Evolutionary conservation across 305 asterid species (phyloP), one percentile per base, ranked within the genome.

Genomic region (Fraxinus greggii): DNA sequence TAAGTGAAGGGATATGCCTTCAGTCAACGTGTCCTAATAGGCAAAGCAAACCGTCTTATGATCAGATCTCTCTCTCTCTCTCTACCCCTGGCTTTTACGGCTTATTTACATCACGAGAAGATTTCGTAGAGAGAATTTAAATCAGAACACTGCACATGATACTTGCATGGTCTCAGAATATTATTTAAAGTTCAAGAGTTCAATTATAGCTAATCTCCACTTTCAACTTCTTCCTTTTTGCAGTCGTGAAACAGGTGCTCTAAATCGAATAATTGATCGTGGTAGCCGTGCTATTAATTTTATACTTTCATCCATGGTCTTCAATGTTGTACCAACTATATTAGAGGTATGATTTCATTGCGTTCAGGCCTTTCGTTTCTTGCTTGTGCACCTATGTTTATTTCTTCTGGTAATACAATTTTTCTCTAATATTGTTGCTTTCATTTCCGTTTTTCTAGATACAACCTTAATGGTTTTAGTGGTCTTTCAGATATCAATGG

Each of bases 211-310:
- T 31, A 72, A 13, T 73, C 73, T 77, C 83, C 72, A 26, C 83
- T 74, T 81, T 54, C 77, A 5, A 42, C 82, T 24, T 72, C 26
- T 88, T 23, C 79, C 32, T 83, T 48, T 81, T 33, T 88, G 83
- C 90, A 96, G 99, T 86, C 98, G 99, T 80, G 98, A 96, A 89
- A 96, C 99, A 9, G 99, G 99, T 86, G 98, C 90, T 80, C 94
- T 96, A 69, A 94, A 90, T 90, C 94, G 98, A 79, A 93, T 87
- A 42, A 96, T 96, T 77, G 99, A 96, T 82, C 98, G 99, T 84
- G 99, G 99, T 86, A 96, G 99, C 87, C 97, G 99, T 12, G 99
- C 99, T 84, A 96, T 96, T 82, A 94, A 96, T 86, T 96, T 94
- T 87, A 91, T 96, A 78, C 98, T 96, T 85, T 93, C 98, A 23